phyloP scores from a whole-genome alignment of 2,329 filamentous ascomycete species.

The Penicillium sp. region DNA sequence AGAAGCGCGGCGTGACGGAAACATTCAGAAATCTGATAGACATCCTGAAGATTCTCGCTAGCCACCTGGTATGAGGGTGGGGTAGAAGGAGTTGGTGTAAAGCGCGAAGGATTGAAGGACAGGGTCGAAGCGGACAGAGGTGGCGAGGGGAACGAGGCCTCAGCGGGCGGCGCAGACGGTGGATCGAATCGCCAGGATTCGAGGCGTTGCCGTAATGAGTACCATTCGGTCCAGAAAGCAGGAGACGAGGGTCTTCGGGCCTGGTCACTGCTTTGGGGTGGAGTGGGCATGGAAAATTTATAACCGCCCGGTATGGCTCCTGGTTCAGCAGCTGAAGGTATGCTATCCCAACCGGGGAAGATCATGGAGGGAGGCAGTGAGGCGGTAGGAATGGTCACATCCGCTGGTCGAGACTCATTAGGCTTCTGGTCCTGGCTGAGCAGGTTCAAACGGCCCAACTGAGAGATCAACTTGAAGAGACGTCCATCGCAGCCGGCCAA shows the following conservation, averaged over 20 bases:
- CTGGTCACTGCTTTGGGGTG: constrained; percentile 20
- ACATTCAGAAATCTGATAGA: constrained; percentile 80
- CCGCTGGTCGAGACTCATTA: constrained; percentile 24
- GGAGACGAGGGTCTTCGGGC: constrained; percentile 24
- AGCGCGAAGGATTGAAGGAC: constrained; percentile 22
- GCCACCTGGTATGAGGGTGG: constrained; percentile 39
- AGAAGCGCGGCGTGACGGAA: constrained; percentile 87
- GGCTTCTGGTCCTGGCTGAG: constrained; percentile 65
- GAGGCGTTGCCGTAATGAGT: constrained; percentile 70
- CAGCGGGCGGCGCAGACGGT: constrained; percentile 52
- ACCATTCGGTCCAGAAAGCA: constrained; percentile 83
- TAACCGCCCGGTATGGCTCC: constrained; percentile 37
- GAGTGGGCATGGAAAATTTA: constrained; percentile 34
- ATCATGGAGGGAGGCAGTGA: constrained; percentile 37
- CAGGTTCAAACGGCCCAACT: constrained; percentile 79
- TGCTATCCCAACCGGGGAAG: constrained; percentile 25
- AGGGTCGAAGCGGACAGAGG: constrained; percentile 17
- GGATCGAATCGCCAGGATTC: constrained; percentile 76
- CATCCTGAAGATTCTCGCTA: constrained; percentile 65
- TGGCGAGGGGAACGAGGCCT: constrained; percentile 19
- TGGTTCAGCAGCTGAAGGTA: constrained; percentile 27
- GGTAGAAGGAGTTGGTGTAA: constrained; percentile 30
- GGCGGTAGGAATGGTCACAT: constrained; percentile 25
- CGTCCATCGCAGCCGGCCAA: constrained; percentile 82
- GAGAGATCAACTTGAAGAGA: constrained; percentile 81